Percentiles rank a stretch among this genome's conserved stretches.
Conservation (phyloP, 23 red algal genomes). For the Gracilariopsis chorda region DNA sequence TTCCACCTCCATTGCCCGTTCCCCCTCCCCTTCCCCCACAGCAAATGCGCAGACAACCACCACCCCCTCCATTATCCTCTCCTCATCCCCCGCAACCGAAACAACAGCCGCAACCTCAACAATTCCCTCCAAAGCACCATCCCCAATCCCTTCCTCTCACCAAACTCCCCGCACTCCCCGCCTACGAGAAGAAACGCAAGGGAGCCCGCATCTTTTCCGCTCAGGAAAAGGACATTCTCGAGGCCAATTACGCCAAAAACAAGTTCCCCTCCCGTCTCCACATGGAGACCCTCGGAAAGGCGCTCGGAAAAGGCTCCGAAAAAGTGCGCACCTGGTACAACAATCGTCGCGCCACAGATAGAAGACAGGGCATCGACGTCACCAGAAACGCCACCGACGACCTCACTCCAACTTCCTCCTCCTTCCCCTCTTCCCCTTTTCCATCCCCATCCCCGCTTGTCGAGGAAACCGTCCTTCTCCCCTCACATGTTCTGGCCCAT, state of each 20-base stretch:
- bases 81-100: not conserved
- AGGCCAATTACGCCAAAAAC: slow-evolving; percentile 54
- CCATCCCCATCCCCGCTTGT: not conserved
- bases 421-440: not conserved
- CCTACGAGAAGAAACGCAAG: slow-evolving; percentile 23
- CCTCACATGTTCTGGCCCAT: not conserved
- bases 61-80: not conserved
- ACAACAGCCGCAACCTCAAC: not conserved
- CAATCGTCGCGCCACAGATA: slow-evolving; percentile 56
- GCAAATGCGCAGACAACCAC: not conserved
- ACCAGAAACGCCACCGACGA: slow-evolving; percentile 10
- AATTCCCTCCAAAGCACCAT: not conserved
- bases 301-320: slow-evolving; percentile 43
- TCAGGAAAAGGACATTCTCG: slow-evolving; percentile 36
- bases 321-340: slow-evolving; percentile 77
- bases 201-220: slow-evolving; percentile 66
- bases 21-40: not conserved
- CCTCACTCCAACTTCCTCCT: not conserved
- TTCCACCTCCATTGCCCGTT: slow-evolving; percentile 14
- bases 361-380: slow-evolving; percentile 58
- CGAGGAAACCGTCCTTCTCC: not conserved
- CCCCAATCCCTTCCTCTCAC: not conserved
- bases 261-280: slow-evolving; percentile 55
- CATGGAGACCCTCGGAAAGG: slow-evolving; percentile 39
- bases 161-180: not conserved